phyloP scores from a whole-genome alignment of 257 asterid genomes.

The Prunella vulgaris region DNA sequence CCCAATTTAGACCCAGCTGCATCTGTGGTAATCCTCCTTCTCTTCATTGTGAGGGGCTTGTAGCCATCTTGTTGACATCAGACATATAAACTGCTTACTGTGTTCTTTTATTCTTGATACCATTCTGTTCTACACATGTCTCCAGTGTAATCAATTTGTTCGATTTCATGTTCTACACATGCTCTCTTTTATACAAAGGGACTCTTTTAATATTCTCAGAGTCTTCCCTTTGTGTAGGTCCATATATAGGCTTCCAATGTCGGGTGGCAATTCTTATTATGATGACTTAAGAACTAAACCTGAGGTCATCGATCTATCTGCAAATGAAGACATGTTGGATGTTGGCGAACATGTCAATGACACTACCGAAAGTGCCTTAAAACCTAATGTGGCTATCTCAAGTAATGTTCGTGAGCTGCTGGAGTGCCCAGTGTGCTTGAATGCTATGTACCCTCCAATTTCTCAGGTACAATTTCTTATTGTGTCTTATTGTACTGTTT shows the following conservation, averaged over 20 bases:
- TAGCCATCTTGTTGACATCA: too few relatives aligned
- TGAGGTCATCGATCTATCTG: slow-evolving; percentile 44
- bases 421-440: slow-evolving; percentile 47
- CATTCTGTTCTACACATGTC: background rate
- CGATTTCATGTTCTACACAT: too few relatives aligned
- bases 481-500: background rate
- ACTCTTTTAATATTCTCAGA: too few relatives aligned
- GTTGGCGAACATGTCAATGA: slow-evolving; percentile 35
- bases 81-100: background rate
- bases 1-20: background rate
- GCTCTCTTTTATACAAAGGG: too few relatives aligned
- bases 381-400: slow-evolving; percentile 40
- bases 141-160: background rate
- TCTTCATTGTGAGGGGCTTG: background rate
- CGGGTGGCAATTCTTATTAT: slow-evolving; percentile 35
- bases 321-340: slow-evolving; percentile 33
- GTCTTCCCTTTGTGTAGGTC: too few relatives aligned
- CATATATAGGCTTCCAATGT: slow-evolving; percentile 25
- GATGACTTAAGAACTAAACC: slow-evolving; percentile 32
- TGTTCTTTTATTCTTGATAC: background rate
- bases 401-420: slow-evolving; percentile 43
- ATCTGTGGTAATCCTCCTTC: background rate
- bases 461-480: slow-evolving; percentile 30
- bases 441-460: slow-evolving; percentile 49
- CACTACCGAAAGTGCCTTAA: slow-evolving; percentile 27